Conservation (phyloP, 1,284 basidiomycete species). For the Bothia castanella region DNA sequence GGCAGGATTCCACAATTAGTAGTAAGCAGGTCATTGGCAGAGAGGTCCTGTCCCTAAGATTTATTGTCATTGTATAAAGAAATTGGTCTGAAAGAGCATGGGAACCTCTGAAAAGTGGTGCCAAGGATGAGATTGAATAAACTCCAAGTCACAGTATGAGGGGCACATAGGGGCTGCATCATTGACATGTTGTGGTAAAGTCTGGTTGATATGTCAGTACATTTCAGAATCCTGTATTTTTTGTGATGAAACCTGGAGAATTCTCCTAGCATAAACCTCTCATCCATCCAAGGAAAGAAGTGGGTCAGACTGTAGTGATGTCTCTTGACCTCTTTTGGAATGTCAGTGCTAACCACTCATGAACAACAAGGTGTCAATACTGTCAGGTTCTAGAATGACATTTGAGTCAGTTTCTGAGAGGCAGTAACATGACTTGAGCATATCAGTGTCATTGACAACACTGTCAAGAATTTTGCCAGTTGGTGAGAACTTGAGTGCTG, state of each 20-base stretch:
- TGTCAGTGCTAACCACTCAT: conserved; percentile 97
- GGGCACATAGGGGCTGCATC: too few species aligned
- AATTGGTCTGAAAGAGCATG: too few species aligned
- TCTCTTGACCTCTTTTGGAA: conserved; percentile 96
- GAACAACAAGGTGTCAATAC: conserved; percentile 94
- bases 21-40: too few species aligned
- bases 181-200: too few species aligned
- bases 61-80: too few species aligned
- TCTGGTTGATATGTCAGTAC: too few species aligned
- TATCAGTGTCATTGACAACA: conserved; percentile 41
- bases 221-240: too few species aligned
- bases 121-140: too few species aligned
- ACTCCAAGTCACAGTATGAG: too few species aligned
- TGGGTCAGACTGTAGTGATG: conserved; percentile 96
- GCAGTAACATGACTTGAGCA: conserved; percentile 49
- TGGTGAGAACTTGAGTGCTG: conserved; percentile 76
- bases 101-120: too few species aligned
- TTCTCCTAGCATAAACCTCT: conserved; percentile 76
- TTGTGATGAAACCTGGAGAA: conserved; percentile 79
- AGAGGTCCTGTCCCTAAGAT: too few species aligned
- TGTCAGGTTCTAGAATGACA: conserved; percentile 89
- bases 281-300: conserved; percentile 99
- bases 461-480: conserved; percentile 72
- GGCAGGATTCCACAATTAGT: too few species aligned
- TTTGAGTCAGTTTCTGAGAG: conserved; percentile 74